Base-by-base conservation (phyloP, 2,329 filamentous ascomycete species). In the Hypoxylon sp. region DNA sequence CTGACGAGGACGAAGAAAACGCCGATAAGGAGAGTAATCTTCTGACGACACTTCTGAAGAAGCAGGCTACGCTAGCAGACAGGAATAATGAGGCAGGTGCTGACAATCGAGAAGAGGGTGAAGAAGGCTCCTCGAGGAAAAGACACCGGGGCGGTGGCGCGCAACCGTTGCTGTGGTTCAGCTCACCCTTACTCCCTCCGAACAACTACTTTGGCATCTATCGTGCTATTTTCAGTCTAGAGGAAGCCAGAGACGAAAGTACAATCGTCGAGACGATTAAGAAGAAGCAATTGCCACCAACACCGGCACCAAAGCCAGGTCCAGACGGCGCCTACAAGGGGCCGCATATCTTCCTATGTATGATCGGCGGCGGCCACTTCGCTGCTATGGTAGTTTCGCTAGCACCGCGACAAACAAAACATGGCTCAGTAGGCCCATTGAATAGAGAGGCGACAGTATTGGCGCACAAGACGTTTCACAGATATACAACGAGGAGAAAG, bases 281-380 rank as follows among this genome's bases (percentile, higher is more conserved):
- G 68, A 88, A 85, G 69, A 96, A 96, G 78, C 95, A 97, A 75
- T 81, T 97, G 1, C 82, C 86, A 2, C 89, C 93, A 0, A 87
- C 81, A 74, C 78, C 79, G 42, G 81, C 79, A 59, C 84, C 78
- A 30, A 85, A 85, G 65, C 81, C 85, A 1, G 79, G 83, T 36
- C 88, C 87, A 60, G 88, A 89, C 49, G 87, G 88, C 1, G 82
- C 82, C 2, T 87, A 90, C 74, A 87, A 89, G 22, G 89, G 90
- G 6, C 93, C 93, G 1, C 94, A 98, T 76, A 89, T 97, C 51
- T 98, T 99, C 76, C 86, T 99, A 49, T 98, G 94, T 79, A 99
- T 99, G 96, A 97, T 99, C 52, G 96, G 96, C 22, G 96, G 96
- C 64, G 96, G 96, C 0, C 96, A 99, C 77, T 99, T 99, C 75